phyloP scores from a whole-genome alignment of 2,329 filamentous ascomycete species.

The Rhynchosporium agropyri region DNA sequence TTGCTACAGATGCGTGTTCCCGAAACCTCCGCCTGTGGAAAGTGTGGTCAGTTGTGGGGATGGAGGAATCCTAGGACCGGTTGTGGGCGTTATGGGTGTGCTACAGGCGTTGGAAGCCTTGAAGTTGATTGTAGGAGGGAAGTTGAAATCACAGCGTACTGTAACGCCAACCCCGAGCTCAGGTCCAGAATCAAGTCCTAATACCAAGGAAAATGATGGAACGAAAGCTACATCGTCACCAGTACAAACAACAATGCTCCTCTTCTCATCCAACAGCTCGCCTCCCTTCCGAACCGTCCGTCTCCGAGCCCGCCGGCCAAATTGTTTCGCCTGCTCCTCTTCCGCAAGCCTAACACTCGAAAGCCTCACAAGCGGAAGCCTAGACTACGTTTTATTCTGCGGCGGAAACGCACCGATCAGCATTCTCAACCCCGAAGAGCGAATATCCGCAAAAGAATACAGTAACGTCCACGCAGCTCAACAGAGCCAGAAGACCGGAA shows the following conservation, averaged over 20 bases:
- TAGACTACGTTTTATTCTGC: slow-evolving; percentile 89
- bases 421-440: slow-evolving; percentile 63
- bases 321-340: slow-evolving; percentile 77
- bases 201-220: too few species aligned
- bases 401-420: slow-evolving; percentile 60
- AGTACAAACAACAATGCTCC: slow-evolving; percentile 38
- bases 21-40: slow-evolving; percentile 79
- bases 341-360: slow-evolving; percentile 63
- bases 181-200: too few species aligned
- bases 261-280: slow-evolving; percentile 57
- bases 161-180: not conserved
- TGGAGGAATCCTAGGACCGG: slow-evolving; percentile 87
- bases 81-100: slow-evolving; percentile 91
- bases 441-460: slow-evolving; percentile 59
- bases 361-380: slow-evolving; percentile 62
- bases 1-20: slow-evolving; percentile 94
- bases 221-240: slow-evolving; percentile 30
- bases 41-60: slow-evolving; percentile 87
- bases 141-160: slow-evolving; percentile 12
- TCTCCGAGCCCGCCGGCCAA: slow-evolving; percentile 67
- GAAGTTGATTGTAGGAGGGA: slow-evolving; percentile 66
- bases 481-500: slow-evolving; percentile 21
- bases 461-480: slow-evolving; percentile 50
- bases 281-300: slow-evolving; percentile 73
- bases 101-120: slow-evolving; percentile 88